Evolutionary conservation across 2,329 filamentous ascomycete species (phyloP), one percentile per base, ranked within the genome.

Genomic region (Juglanconis sp.): DNA sequence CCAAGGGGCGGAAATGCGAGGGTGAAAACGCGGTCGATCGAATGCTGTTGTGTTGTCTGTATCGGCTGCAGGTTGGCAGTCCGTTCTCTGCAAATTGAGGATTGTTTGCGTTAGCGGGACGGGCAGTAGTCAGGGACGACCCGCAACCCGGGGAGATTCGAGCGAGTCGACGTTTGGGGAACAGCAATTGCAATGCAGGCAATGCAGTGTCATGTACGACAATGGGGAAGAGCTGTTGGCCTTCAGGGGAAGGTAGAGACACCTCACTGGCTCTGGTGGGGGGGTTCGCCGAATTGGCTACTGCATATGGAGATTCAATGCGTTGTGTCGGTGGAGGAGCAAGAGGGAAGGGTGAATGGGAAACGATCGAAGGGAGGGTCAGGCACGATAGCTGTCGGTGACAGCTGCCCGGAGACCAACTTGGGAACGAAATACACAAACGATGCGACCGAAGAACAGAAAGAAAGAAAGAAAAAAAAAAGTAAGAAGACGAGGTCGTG

Each of bases 31-130:
- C 55, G 46, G 51, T 54, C 36, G 53, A 58, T 30, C 31, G 11
- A 52, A 35, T 52, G 49, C 32, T 52, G 32, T 13, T n/a, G 10
- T 52, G 34, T 53, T 40, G 50, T 40, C 38, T 30, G 49, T 36
- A 30, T 13, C 9, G 46, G 49, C 32, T 35, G 53, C 24, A 46
- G n/a, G 53, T 34, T 13, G 44, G 32, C 53, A 35, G 34, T 40
- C 44, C 38, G 32, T 47, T 56, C 60, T 62, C 64, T 65, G 60
- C 46, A 56, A 54, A 62, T 57, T 60, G 60, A 53, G 47, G 57
- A 62, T 57, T 60, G 60, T 56, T 50, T 62, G 57, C 60, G 63
- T 65, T 55, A 64, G 61, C 55, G 57, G 61, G 49, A 51, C 59
- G 57, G 50, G 50, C 46, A 48, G 44, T 47, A 49, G 32, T 52